A percentile compares a stretch with the other conserved stretches of the same genome.
phyloP scores from a whole-genome alignment of 164 flowering plant genomes.

The Liquidambar formosana region DNA sequence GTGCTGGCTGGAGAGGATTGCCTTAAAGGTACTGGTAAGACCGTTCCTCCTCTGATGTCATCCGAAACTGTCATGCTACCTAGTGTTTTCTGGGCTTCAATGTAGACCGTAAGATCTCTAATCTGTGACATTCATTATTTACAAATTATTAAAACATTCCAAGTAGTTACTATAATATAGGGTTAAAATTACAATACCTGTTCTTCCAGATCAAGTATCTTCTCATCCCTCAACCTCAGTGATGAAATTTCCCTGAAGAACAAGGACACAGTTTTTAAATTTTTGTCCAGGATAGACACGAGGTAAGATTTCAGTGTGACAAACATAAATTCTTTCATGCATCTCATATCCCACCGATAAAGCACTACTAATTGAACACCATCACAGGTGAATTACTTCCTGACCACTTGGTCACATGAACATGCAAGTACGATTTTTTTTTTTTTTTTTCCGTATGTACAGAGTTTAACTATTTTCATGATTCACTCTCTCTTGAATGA shows the following conservation, averaged over 20 bases:
- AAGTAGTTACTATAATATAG: too few relatives aligned
- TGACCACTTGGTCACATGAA: too few relatives aligned
- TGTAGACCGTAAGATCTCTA: slow-evolving; percentile 70
- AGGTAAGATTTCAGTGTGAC: background rate
- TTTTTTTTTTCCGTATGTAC: too few relatives aligned
- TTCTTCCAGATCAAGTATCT: slow-evolving; percentile 75
- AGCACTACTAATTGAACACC: background rate
- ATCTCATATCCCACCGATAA: background rate
- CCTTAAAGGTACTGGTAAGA: slow-evolving; percentile 58
- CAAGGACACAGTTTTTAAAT: background rate
- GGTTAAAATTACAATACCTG: slow-evolving; percentile 48
- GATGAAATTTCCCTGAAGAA: slow-evolving; percentile 42
- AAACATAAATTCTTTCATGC: background rate
- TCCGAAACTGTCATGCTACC: slow-evolving; percentile 54
- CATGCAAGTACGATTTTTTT: too few relatives aligned
- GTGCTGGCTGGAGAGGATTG: slow-evolving; percentile 41
- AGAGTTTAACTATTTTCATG: too few relatives aligned
- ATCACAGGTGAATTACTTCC: background rate
- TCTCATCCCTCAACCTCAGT: slow-evolving; percentile 47
- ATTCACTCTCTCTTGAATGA: too few relatives aligned
- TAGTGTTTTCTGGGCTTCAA: slow-evolving; percentile 76
- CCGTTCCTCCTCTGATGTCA: slow-evolving; percentile 66
- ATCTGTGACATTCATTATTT: slow-evolving; percentile 42
- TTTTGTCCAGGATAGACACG: background rate
- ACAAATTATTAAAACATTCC: background rate